Evolutionary conservation across 2,329 filamentous ascomycete species (phyloP), one percentile per base, ranked within the genome.

Genomic region (Cytospora paraplurivora): DNA sequence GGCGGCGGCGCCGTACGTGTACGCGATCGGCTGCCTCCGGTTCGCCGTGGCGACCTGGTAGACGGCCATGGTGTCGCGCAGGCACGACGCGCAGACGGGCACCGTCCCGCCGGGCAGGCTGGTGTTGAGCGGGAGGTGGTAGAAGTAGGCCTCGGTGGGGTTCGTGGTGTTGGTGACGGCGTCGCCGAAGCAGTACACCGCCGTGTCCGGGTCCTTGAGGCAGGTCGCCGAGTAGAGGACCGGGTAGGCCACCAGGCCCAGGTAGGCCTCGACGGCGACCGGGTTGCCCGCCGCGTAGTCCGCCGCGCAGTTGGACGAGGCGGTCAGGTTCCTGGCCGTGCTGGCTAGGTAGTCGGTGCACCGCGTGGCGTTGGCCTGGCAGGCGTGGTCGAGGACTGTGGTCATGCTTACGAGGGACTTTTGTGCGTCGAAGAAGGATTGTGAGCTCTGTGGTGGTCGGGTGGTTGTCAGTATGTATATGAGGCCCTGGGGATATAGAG

Each of bases 141-240:
- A 99, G 41, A 95, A 83, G 72, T 93, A 94, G 38, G 86, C 84
- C 73, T 95, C 89, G 37, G 87, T 85, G 0, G 90, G 81, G 10
- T 85, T 88, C 27, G 85, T 84, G 7, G 79, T 74, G 76, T 97
- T 96, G 55, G 90, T 92, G 65, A 93, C 87, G 56, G 94, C 92
- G 69, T 91, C 89, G 68, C 91, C 91, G 74, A 92, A 97, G 78
- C 86, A 89, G 79, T 94, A 97, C 68, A 87, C 84, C 57, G 81
- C 81, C 1, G 87, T 87, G 0, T 79, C 76, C 0, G 85, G 81
- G 72, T 91, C 85, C 65, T 86, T 87, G 21, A 96, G 82, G 73
- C 95, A 99, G 7, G 89, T 89, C 3, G 92, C 92, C 56, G 86
- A 82, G 77, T 94, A 96, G 35, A 97, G 78, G 34, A 89, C 84